phyloP scores from a whole-genome alignment of 352 stramenopile genomes.

The Stramenopiles sp. region DNA sequence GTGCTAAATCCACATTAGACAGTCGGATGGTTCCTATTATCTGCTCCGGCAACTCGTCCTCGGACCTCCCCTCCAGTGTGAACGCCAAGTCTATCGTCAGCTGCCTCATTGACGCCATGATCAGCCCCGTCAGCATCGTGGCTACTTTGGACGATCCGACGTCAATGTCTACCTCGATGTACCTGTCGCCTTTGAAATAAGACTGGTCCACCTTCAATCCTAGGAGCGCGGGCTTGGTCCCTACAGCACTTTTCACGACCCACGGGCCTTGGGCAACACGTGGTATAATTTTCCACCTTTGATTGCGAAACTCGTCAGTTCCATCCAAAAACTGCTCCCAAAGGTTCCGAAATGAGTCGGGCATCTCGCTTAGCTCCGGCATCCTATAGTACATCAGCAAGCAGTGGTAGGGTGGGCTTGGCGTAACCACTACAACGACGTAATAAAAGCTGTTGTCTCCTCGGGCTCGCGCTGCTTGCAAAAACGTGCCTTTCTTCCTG shows the following conservation, averaged over 20 bases:
- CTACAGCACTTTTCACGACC: slow-evolving; percentile 50
- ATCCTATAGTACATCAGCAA: no score
- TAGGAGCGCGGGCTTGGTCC: slow-evolving; percentile 51
- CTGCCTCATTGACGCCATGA: not conserved
- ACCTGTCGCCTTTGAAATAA: slow-evolving; percentile 50
- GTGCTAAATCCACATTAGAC: slow-evolving; percentile 38
- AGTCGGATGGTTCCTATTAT: slow-evolving; percentile 38
- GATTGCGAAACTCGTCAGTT: slow-evolving; percentile 37
- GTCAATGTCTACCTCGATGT: slow-evolving; percentile 62
- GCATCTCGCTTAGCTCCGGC: no score
- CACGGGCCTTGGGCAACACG: slow-evolving; percentile 51
- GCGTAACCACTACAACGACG: no score
- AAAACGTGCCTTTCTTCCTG: no score
- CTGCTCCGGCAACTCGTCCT: slow-evolving; percentile 46
- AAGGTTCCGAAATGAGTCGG: no score
- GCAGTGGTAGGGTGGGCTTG: no score
- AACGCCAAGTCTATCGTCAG: slow-evolving; percentile 54
- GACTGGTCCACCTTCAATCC: slow-evolving; percentile 58
- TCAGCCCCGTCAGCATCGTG: slow-evolving; percentile 44
- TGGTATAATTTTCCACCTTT: slow-evolving; percentile 67
- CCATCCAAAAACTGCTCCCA: no score
- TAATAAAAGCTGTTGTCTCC: no score
- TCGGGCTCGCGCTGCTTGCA: no score
- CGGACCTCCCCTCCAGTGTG: slow-evolving; percentile 41
- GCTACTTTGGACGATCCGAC: slow-evolving; percentile 47